Percentiles rank a stretch among this genome's conserved stretches.
Evolutionary conservation across 2,329 filamentous ascomycete species (phyloP).

Genomic region (Apiospora sp.): DNA sequence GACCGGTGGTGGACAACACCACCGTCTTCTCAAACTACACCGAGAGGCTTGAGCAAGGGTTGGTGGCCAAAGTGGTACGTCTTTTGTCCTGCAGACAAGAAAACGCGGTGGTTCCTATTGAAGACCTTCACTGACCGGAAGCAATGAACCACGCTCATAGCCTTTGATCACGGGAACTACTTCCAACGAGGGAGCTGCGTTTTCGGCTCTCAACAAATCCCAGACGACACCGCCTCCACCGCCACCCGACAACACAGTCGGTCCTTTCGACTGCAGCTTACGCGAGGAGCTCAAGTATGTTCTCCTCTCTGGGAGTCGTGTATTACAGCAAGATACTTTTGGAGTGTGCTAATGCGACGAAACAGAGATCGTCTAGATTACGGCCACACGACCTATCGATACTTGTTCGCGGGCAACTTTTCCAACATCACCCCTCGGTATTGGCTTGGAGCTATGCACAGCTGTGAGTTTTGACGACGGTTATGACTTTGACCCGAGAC

Average conservation of each 20-base stretch:
- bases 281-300: not conserved
- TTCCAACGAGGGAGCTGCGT: constrained; percentile 36
- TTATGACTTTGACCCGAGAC: no score
- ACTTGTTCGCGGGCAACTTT: constrained; percentile 48
- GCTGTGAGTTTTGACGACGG: constrained; percentile 31
- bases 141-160: constrained; percentile 23
- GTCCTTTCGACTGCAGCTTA: constrained; percentile 19
- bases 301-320: accelerated
- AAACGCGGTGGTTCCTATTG: no score
- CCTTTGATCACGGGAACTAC: constrained; percentile 39
- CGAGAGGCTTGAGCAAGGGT: constrained; percentile 25
- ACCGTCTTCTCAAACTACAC: constrained; percentile 30
- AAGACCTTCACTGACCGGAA: not conserved
- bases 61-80: constrained; percentile 32
- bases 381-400: constrained; percentile 42
- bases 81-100: no score
- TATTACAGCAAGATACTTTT: not conserved
- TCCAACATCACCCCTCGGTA: constrained; percentile 43
- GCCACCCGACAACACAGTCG: constrained; percentile 24
- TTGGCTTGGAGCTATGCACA: constrained; percentile 44
- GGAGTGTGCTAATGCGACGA: not conserved
- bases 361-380: not conserved
- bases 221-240: not conserved
- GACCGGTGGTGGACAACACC: constrained; percentile 24
- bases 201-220: constrained; percentile 24